Percentiles rank a stretch among this genome's conserved stretches.
phyloP scores from a whole-genome alignment of 805 yeast genomes.

The Candida sanyiensis region DNA sequence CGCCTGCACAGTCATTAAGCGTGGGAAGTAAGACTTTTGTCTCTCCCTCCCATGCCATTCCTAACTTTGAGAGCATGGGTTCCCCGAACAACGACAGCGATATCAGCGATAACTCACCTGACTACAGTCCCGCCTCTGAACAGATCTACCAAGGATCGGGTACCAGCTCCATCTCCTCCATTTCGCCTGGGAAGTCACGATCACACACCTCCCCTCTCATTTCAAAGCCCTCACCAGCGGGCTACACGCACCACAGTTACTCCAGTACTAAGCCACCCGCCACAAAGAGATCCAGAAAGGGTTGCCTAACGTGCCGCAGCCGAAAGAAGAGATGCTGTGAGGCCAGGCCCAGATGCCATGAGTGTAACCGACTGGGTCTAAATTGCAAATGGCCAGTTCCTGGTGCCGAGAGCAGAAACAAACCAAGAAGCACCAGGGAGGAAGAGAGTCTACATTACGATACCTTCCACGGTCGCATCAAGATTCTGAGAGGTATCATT shows the following conservation, averaged over 20 bases:
- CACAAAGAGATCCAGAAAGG: conserved; percentile 52
- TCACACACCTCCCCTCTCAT: neutral
- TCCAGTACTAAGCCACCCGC: conserved; percentile 7
- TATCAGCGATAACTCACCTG: neutral
- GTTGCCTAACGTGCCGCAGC: conserved; percentile 73
- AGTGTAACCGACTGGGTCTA: conserved; percentile 59
- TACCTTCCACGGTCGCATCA: conserved; percentile 51
- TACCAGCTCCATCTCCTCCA: neutral
- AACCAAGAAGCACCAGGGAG: conserved; percentile 44
- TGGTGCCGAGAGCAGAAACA: conserved; percentile 41
- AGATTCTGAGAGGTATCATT: conserved; percentile 58
- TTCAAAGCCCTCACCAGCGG: conserved; percentile 5
- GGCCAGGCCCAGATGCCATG: conserved; percentile 56
- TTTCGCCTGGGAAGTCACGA: neutral
- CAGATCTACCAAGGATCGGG: neutral
- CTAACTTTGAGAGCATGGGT: no score
- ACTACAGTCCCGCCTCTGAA: neutral
- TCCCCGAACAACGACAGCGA: no score
- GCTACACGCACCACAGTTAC: conserved; percentile 8
- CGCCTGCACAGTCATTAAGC: no score
- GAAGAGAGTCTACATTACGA: conserved; percentile 51
- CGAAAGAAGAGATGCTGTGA: conserved; percentile 80
- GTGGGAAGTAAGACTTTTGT: no score
- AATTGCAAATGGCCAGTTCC: conserved; percentile 72
- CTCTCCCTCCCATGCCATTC: no score